phyloP scores from a whole-genome alignment of 495 filamentous ascomycete species.

The Apiosordaria backusii region DNA sequence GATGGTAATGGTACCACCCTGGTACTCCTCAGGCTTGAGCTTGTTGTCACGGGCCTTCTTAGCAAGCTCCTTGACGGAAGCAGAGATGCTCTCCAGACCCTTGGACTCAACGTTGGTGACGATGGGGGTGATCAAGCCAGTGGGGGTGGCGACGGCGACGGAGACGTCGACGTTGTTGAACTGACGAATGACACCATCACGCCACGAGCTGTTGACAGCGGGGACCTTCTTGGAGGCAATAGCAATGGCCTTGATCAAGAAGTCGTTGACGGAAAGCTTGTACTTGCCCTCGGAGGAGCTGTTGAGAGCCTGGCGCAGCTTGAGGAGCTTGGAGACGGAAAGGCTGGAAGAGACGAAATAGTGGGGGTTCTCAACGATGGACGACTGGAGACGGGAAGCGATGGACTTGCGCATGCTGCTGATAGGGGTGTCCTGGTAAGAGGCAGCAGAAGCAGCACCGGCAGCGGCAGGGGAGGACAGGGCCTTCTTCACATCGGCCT shows the following conservation, averaged over 20 bases:
- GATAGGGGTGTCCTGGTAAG: slow-evolving; percentile 80
- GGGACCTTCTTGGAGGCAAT: slow-evolving; percentile 89
- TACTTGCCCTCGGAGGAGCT: slow-evolving; percentile 82
- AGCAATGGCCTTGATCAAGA: slow-evolving; percentile 94
- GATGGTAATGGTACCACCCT: slow-evolving; percentile 98
- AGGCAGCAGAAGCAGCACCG: slow-evolving; percentile 54
- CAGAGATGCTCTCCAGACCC: slow-evolving; percentile 82
- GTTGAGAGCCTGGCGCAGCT: slow-evolving; percentile 94
- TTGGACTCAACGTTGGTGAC: slow-evolving; percentile 80
- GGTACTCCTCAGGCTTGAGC: slow-evolving; percentile 99
- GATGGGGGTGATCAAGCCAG: slow-evolving; percentile 95
- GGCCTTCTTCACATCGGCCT: slow-evolving; percentile 86
- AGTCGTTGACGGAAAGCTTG: slow-evolving; percentile 99
- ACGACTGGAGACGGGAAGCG: slow-evolving; percentile 84
- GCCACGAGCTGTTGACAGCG: slow-evolving; percentile 93
- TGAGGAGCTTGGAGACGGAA: slow-evolving; percentile 89
- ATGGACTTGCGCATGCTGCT: slow-evolving; percentile 98
- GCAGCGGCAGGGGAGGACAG: slow-evolving; percentile 36
- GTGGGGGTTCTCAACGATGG: slow-evolving; percentile 88
- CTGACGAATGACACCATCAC: slow-evolving; percentile 84
- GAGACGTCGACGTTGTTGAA: slow-evolving; percentile 87
- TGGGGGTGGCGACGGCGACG: slow-evolving; percentile 91
- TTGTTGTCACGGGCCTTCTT: slow-evolving; percentile 96
- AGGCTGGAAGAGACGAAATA: slow-evolving; percentile 90
- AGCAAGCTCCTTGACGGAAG: slow-evolving; percentile 87